These are phyloP conservation scores for Capsella bursapastoris DNA, from an alignment of 345 rosid species.

Conservation along the genomic window DNA sequence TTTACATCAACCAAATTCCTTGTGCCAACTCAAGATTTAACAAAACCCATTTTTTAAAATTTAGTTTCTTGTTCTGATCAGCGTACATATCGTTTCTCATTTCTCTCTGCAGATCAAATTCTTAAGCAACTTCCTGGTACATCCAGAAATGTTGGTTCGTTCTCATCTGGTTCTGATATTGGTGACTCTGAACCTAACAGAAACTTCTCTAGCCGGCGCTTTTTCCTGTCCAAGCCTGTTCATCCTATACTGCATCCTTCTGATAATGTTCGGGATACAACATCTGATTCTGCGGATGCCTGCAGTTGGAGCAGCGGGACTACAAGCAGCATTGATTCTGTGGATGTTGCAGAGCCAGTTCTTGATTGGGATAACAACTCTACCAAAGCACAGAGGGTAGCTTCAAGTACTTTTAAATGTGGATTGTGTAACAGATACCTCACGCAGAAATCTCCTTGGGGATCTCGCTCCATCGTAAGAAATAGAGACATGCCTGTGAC, in stretches of 20 bases:
- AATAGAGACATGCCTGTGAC: conserved; percentile 82
- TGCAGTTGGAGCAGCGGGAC: conserved; percentile 57
- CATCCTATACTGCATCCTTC: conserved; percentile 68
- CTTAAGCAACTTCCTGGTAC: conserved; percentile 45
- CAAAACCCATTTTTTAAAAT: background rate
- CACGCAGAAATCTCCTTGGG: conserved; percentile 87
- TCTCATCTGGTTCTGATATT: conserved; percentile 50
- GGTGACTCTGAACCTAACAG: conserved; percentile 60
- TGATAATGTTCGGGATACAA: conserved; percentile 60
- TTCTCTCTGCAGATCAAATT: conserved; percentile 46
- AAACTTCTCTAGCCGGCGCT: conserved; percentile 60
- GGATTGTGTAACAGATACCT: conserved; percentile 71
- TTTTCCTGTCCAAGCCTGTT: conserved; percentile 66
- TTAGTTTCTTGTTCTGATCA: background rate
- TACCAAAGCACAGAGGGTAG: conserved; percentile 65
- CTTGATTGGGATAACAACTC: conserved; percentile 70
- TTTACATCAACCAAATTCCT: too few relatives aligned
- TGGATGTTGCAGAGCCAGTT: conserved; percentile 64
- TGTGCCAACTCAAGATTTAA: background rate
- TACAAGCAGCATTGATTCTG: conserved; percentile 55
- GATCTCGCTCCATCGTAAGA: conserved; percentile 71
- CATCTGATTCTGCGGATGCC: conserved; percentile 60
- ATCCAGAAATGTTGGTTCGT: conserved; percentile 53
- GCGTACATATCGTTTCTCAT: conserved; percentile 10
- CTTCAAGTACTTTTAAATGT: conserved; percentile 62